Evolutionary conservation across 805 yeast species (phyloP).

Genomic region (Ogataea nonfermentans): DNA sequence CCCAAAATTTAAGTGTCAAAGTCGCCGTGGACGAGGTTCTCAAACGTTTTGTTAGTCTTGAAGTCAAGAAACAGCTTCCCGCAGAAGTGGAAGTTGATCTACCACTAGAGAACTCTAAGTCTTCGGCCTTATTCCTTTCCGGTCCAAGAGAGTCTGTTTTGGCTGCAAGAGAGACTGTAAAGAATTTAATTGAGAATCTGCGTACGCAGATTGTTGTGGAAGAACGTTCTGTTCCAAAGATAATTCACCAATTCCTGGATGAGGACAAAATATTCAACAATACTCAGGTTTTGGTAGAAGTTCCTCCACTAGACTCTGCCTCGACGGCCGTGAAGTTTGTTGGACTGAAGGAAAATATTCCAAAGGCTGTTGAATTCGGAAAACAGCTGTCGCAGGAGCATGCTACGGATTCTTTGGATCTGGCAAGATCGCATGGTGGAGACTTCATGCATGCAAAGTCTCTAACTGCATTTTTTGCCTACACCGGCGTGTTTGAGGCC

Average conservation of each 20-base stretch:
- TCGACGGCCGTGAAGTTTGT: slow-evolving; percentile 53
- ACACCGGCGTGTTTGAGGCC: slow-evolving; percentile 47
- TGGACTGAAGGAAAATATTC: slow-evolving; percentile 57
- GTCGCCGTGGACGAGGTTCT: slow-evolving; percentile 43
- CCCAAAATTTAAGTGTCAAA: slow-evolving; percentile 53
- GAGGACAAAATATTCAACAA: slow-evolving; percentile 49
- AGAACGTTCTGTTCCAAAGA: slow-evolving; percentile 61
- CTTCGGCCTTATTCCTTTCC: slow-evolving; percentile 48
- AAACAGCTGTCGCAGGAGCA: slow-evolving; percentile 57
- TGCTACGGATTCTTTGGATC: slow-evolving; percentile 67
- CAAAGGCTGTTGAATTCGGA: slow-evolving; percentile 62
- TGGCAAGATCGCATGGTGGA: slow-evolving; percentile 87
- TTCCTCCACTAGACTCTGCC: slow-evolving; percentile 45
- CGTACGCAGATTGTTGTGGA: slow-evolving; percentile 47
- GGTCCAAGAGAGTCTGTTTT: slow-evolving; percentile 73
- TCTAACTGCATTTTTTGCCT: slow-evolving; percentile 63
- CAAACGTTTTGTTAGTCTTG: slow-evolving; percentile 45
- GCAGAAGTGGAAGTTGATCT: slow-evolving; percentile 29
- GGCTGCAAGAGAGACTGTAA: slow-evolving; percentile 51
- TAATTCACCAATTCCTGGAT: slow-evolving; percentile 69
- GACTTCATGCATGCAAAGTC: slow-evolving; percentile 72
- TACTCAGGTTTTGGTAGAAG: slow-evolving; percentile 54
- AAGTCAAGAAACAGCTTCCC: slow-evolving; percentile 20
- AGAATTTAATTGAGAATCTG: slow-evolving; percentile 43
- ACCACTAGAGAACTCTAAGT: slow-evolving; percentile 35